Base-by-base conservation (phyloP, 805 yeast species). In the Suhomyces canberraensis region DNA sequence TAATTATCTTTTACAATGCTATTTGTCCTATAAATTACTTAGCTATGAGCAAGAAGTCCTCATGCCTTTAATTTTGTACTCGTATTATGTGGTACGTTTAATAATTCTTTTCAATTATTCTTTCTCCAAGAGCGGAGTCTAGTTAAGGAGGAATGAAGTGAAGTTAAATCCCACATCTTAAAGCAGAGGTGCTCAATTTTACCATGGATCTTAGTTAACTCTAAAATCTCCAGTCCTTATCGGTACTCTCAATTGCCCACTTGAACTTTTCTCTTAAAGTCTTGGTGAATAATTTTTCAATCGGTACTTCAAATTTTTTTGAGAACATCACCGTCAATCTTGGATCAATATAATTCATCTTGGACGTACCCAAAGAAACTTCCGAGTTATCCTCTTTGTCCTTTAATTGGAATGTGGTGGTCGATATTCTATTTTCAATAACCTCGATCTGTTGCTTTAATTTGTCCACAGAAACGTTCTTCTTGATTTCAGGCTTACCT, bases 241-340 rank as follows among this genome's bases (percentile, higher is more conserved):
- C 97, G 3, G 81, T 89, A 36, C 90, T 80, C 59, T 90, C 95
- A 36, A 91, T 83, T 20, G 98, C 98, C 98, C 98, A 91, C 31
- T 78, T 81, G 65, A 91, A 91, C 66, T 91, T 91, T 29, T 90
- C 96, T 43, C 97, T 69, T 37, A 91, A 67, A 0, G 98, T 86
- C 64, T 89, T 90, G 9, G 96, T 84, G 50, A 91, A 89, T 28
- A 91, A 69, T 61, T 86, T 90, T 60, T 91, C 97, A 37, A 91
- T 83, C 6, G 98, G 98, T 15, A 91, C 96, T 37, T 78, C 71
- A 56, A 67, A 88, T 61, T 80, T 85, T 60, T 89, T 90, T 35
- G 95, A 76, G 54, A 89, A 91, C 74, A 85, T 79, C 16, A 88
- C 96, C 0, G 95, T 80, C 48, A 91, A 67, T 46, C 98, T 73